phyloP scores from a whole-genome alignment of 257 asterid genomes.

The Nicotiana tomentosiformis region DNA sequence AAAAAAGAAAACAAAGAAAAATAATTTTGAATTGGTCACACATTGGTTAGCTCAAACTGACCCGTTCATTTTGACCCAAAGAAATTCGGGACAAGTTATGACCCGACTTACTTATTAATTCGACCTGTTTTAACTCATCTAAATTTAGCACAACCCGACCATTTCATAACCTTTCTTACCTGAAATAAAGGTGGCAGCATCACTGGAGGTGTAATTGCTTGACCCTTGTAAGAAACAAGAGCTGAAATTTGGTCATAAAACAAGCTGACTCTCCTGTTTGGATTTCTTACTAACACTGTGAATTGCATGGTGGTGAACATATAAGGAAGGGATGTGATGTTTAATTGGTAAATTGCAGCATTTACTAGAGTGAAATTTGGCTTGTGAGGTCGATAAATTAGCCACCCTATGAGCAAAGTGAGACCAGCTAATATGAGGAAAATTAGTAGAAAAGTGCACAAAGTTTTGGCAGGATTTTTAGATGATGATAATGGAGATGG shows the following conservation, averaged over 20 bases:
- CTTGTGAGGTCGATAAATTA: slow-evolving; percentile 48
- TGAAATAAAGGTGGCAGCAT: slow-evolving; percentile 51
- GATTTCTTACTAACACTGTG: slow-evolving; percentile 51
- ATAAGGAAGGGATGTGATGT: slow-evolving; percentile 38
- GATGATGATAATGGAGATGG: not conserved
- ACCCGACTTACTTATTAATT: not conserved
- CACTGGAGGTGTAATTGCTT: slow-evolving; percentile 43
- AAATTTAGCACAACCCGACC: too few species aligned
- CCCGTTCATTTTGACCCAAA: not conserved
- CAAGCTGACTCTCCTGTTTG: slow-evolving; percentile 44
- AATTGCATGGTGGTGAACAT: slow-evolving; percentile 51
- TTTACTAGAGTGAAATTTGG: slow-evolving; percentile 51
- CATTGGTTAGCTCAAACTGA: not conserved
- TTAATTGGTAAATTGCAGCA: slow-evolving; percentile 45
- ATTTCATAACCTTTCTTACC: not conserved
- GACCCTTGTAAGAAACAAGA: slow-evolving; percentile 40
- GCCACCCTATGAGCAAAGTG: slow-evolving; percentile 42
- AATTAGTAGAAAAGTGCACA: slow-evolving; percentile 21
- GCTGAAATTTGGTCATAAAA: slow-evolving; percentile 48
- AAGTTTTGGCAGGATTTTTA: not conserved
- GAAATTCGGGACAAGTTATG: not conserved
- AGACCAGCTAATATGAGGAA: slow-evolving; percentile 34
- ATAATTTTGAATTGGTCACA: not conserved
- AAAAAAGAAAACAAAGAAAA: not conserved
- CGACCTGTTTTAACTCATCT: not conserved